phyloP scores from a whole-genome alignment of 768 basidiomycete genomes.

The Tulasnella sp. region DNA sequence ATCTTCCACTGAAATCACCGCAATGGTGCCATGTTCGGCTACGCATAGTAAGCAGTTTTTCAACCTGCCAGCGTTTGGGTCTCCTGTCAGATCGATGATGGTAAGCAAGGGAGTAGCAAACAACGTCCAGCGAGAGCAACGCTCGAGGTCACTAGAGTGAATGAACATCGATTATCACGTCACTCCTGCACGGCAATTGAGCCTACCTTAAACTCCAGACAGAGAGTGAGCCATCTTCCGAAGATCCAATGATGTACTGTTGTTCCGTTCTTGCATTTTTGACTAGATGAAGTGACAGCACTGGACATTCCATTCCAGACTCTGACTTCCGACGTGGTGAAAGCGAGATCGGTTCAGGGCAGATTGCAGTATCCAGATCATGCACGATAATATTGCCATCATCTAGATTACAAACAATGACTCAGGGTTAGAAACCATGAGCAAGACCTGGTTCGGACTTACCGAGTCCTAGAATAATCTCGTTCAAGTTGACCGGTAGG shows the following conservation, averaged over 20 bases:
- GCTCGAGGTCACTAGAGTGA: slow-evolving; percentile 41
- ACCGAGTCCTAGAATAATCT: slow-evolving; percentile 56
- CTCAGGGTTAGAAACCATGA: background rate
- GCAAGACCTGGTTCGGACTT: slow-evolving; percentile 20
- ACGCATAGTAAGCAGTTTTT: slow-evolving; percentile 59
- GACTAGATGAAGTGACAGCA: slow-evolving; percentile 42
- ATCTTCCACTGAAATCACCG: slow-evolving; percentile 57
- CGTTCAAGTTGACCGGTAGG: slow-evolving; percentile 44
- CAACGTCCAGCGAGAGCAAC: slow-evolving; percentile 57
- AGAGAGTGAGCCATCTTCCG: slow-evolving; percentile 63
- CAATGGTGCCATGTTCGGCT: slow-evolving; percentile 69
- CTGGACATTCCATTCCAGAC: slow-evolving; percentile 33
- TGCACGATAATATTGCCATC: slow-evolving; percentile 8
- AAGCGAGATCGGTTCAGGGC: background rate
- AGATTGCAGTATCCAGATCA: too few species aligned
- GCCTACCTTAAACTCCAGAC: slow-evolving; percentile 60
- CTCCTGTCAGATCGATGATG: slow-evolving; percentile 40
- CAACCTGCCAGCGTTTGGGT: slow-evolving; percentile 42
- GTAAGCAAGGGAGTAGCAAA: slow-evolving; percentile 53
- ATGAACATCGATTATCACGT: background rate
- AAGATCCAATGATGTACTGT: slow-evolving; percentile 55
- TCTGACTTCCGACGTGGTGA: slow-evolving; percentile 13
- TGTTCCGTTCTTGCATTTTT: slow-evolving; percentile 49
- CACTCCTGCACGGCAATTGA: background rate
- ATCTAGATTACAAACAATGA: background rate